Evolutionary conservation across 164 flowering plant species (phyloP), one percentile per base, ranked within the genome.

Genomic region (Warburgia ugandensis): DNA sequence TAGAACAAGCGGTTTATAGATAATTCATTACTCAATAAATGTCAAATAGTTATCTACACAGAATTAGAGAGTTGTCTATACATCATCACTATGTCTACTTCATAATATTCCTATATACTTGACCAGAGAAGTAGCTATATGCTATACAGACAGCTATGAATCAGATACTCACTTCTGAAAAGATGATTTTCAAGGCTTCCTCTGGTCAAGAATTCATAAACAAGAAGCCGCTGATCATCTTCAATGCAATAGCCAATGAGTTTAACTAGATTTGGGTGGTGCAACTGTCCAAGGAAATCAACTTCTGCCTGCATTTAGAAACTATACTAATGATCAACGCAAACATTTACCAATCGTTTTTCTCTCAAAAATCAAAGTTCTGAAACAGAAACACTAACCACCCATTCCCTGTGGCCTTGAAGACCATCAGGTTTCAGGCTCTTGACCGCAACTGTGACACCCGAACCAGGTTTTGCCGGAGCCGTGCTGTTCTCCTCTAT

Each of bases 391-490:
- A n/a, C 3, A 41, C 54, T 60, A 62, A 86, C 97, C 94, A 84
- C 79, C 97, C 97, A 91, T 76, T 91, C 97, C 76, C 92, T 80
- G 52, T 91, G 97, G 55, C 96, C 97, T 56, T 91, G 97, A 52
- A 91, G 87, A 48, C 84, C 97, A 68, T 91, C 95, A 12, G 87
- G 97, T 73, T 91, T 91, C 72, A 91, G 68, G 68, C 89, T 86
- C 68, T 91, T 91, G 50, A 91, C 97, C 0, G 96, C 97, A 40
- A 91, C 97, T 0, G 97, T 83, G 50, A 86, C 53, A 31, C 97
- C 96, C 2, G 92, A 63, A 13, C 96, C 97, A 0, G 96, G 97
- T 61, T 81, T 91, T 8, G 89, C 97, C 5, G 97, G 97, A 4
- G 81, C 83, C 11, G 97, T 91, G 19, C 97, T 79, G 56, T 91